A percentile compares a stretch with the other conserved stretches of the same genome.
Evolutionary conservation across 2,329 filamentous ascomycete genomes (phyloP).

Genomic region (Colletotrichum orbiculare): DNA sequence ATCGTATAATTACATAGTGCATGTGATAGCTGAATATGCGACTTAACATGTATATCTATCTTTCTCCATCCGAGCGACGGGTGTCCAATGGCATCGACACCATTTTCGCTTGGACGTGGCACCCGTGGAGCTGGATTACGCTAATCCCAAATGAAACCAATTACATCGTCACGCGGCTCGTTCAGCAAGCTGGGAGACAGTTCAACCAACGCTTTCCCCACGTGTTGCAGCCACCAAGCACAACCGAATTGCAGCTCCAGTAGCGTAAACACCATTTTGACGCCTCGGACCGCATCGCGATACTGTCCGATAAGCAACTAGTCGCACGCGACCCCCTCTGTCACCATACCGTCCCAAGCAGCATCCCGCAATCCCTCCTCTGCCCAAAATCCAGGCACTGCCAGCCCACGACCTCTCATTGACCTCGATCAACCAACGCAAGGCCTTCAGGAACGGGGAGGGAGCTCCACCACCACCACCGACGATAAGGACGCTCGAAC

Average conservation of each 20-base stretch:
- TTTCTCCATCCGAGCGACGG: conserved; percentile 24
- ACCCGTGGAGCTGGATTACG: conserved; percentile 31
- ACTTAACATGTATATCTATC: conserved; percentile 1
- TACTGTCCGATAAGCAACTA: conserved; percentile 29
- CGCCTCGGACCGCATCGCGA: conserved; percentile 27
- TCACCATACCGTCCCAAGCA: conserved; percentile 35
- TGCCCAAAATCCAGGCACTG: conserved; percentile 36
- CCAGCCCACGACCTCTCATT: conserved; percentile 30
- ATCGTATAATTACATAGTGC: conserved; percentile 18
- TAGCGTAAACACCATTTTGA: conserved; percentile 21
- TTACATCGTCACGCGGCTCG: conserved; percentile 34
- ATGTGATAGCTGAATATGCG: neutral
- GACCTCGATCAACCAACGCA: conserved; percentile 29
- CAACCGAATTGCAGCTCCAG: conserved; percentile 26
- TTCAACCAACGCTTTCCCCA: conserved; percentile 36
- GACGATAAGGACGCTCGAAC: neutral
- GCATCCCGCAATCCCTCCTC: conserved; percentile 35
- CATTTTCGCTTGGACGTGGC: conserved; percentile 24
- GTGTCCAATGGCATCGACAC: conserved; percentile 27
- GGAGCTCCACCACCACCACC: conserved; percentile 31
- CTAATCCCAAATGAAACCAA: conserved; percentile 36
- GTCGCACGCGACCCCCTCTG: conserved; percentile 21
- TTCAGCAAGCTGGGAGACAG: conserved; percentile 33
- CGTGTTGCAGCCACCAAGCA: conserved; percentile 36
- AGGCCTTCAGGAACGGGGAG: conserved; percentile 37